Evolutionary conservation across 768 basidiomycete genomes (phyloP), one percentile per base, ranked within the genome.

Genomic region (Gyrodon lividus): DNA sequence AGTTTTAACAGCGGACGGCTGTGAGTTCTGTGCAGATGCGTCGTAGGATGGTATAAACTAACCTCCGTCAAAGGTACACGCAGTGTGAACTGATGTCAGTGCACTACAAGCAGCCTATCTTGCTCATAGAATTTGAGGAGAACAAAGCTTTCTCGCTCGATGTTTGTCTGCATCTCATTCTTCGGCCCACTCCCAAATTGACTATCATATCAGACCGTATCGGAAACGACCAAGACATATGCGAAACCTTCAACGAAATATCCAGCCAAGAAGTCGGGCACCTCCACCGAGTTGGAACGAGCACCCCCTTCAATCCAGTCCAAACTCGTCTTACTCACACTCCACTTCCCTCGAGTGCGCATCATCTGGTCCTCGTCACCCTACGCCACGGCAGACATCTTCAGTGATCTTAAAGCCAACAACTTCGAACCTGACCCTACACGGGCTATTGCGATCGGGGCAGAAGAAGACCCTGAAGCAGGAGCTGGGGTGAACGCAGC

Each of bases 281-380:
- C 57, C 4, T 54, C 60, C 10, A 40, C 57, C 10, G 65, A 64
- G 34, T 19, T 58, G 16, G 70, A 71, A 19, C 59, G 72, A 43
- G 59, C 80, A 67, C 35, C 75, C 1, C 76, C 82, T 14, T 75
- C 81, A 39, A 76, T 98, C 17, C 96, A 98, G 68, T 84, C 89
- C n/a, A 97, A 97, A 61, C 81, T 99, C 31, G 92, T 91, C 24
- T 78, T 98, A 14, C 81, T 99, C 6, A 86, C 88, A 0, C 80
- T 98, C 23, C 77, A 89, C 6, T 98, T 98, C 66, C 97, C 95
- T 0, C 86, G 91, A 13, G 73, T 99, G 3, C 85, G 92, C 39
- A 89, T 98, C 63, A 90, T 99, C 65, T 98, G 97, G 97, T 94
- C 94, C 0, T 94, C 94, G 2, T 98, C 95, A 1, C 92, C 97